These are phyloP conservation scores for Hyaloperonospora brassicae DNA, from an alignment of 352 stramenopile species.

Conservation along the genomic window DNA sequence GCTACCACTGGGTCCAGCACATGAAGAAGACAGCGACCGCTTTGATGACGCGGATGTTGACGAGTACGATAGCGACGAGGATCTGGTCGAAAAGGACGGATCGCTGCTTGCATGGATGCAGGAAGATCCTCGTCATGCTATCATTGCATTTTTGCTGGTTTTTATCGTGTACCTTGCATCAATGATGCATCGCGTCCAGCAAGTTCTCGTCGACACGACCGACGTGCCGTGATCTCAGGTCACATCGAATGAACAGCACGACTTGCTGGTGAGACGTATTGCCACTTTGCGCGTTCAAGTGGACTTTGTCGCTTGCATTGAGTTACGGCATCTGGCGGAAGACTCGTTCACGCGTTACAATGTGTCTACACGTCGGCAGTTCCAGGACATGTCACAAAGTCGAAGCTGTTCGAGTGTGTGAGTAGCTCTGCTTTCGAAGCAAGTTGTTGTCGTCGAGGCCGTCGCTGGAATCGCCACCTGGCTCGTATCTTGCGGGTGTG, in stretches of 20 bases:
- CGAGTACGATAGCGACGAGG: constrained; percentile 18
- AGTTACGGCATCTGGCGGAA: constrained; percentile 28
- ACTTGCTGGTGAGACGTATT: background rate
- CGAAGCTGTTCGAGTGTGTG: background rate
- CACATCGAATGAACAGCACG: background rate
- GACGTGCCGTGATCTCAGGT: constrained; percentile 11
- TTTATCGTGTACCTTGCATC: constrained; percentile 58
- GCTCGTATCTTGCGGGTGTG: constrained; percentile 36
- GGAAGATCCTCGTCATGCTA: constrained; percentile 57
- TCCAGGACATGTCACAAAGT: too few species aligned
- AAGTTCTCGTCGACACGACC: constrained; percentile 1
- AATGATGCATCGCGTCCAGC: constrained; percentile 22
- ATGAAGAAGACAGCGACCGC: constrained; percentile 12
- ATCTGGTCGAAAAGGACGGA: constrained; percentile 44
- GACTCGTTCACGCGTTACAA: constrained; percentile 29
- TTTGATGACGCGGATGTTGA: constrained; percentile 18
- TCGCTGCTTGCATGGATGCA: constrained; percentile 61
- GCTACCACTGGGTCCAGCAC: background rate
- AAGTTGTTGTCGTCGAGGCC: constrained; percentile 21
- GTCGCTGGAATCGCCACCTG: constrained; percentile 20
- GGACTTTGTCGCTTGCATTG: constrained; percentile 3
- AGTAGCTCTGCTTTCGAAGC: constrained; percentile 14
- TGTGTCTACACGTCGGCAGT: constrained; percentile 20
- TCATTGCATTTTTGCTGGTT: constrained; percentile 48
- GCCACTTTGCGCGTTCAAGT: background rate